Evolutionary conservation across 179 eudicot genomes (phyloP), one percentile per base, ranked within the genome.

Genomic region (Heliamphora pulchella): DNA sequence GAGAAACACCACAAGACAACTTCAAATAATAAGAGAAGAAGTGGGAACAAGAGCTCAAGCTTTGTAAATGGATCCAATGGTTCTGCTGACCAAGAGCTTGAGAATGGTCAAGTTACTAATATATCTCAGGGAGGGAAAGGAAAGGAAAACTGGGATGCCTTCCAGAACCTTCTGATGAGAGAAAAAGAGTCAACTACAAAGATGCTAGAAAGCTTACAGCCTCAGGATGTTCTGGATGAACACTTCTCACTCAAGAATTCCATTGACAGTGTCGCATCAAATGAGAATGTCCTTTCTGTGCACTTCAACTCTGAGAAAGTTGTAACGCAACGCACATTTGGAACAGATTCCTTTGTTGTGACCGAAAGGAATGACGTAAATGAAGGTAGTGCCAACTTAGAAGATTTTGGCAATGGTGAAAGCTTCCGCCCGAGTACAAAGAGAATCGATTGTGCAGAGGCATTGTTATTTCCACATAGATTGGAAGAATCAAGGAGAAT

Each of bases 141-240:
- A 76, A 81, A 79, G 73, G 75, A 71, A 22, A 61, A 80, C 44
- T 89, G 91, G 91, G 85, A 79, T 82, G 87, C 87, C 65, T 86
- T 89, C 74, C 89, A 86, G 81, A 83, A 84, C 84, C 83, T 89
- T 81, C 82, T 89, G 80, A 54, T 84, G 85, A 86, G 74, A 57
- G 86, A 84, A 15, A 83, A 87, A 18, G 86, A 85, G 48, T 71
- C 82, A 10, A 39, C 14, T 53, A n/a, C 68, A 18, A 65, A 46
- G 41, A 74, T n/a, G 13, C 48, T 58, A 22, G 65, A 71, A 39
- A 72, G 79, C 8, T 73, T 76, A 55, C 65, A 75, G 54, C 43
- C 83, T 46, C 15, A 22, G 39, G 81, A 82, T 65, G 64, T 78
- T 54, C 68, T 64, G 50, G 83, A 81, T 65, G 84, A 84, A 80